These are phyloP conservation scores for Cinnamomum micranthum DNA, from an alignment of 164 flowering plant species.

Conservation along the genomic window DNA sequence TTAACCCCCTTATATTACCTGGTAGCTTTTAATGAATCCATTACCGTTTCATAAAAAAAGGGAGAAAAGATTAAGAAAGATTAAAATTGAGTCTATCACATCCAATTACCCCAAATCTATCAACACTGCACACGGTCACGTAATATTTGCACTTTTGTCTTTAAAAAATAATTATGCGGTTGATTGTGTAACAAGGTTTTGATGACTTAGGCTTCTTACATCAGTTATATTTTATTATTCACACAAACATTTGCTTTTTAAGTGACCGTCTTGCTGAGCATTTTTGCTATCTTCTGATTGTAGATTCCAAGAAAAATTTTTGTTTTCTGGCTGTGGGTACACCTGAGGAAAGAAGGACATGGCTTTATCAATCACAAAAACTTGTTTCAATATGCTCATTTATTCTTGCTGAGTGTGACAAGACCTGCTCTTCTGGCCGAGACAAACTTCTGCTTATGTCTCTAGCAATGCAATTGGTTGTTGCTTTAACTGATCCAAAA, in stretches of 20 bases:
- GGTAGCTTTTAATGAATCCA: too few relatives aligned
- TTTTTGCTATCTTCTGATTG: slow-evolving; percentile 10
- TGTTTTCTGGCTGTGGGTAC: slow-evolving; percentile 67
- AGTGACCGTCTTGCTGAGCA: not conserved
- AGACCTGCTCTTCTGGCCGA: slow-evolving; percentile 22
- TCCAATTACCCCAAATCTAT: too few relatives aligned
- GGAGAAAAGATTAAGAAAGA: too few relatives aligned
- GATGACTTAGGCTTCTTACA: not conserved
- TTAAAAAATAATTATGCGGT: too few relatives aligned
- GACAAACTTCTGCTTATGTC: slow-evolving; percentile 45
- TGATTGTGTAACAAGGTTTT: not conserved
- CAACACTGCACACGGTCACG: too few relatives aligned
- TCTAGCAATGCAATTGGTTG: slow-evolving; percentile 64
- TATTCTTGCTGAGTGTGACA: slow-evolving; percentile 52
- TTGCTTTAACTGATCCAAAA: slow-evolving; percentile 67
- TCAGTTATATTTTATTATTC: too few relatives aligned
- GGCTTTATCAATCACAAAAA: slow-evolving; percentile 69
- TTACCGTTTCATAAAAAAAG: too few relatives aligned
- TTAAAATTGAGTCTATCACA: too few relatives aligned
- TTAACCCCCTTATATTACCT: too few relatives aligned
- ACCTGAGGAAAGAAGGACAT: slow-evolving; percentile 57
- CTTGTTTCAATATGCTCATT: slow-evolving; percentile 59
- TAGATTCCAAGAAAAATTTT: slow-evolving; percentile 64
- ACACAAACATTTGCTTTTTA: not conserved
- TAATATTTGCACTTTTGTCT: too few relatives aligned